These are phyloP conservation scores for Ustilago cynodontis DNA, from an alignment of 1,284 basidiomycete genomes.

Conservation along the genomic window DNA sequence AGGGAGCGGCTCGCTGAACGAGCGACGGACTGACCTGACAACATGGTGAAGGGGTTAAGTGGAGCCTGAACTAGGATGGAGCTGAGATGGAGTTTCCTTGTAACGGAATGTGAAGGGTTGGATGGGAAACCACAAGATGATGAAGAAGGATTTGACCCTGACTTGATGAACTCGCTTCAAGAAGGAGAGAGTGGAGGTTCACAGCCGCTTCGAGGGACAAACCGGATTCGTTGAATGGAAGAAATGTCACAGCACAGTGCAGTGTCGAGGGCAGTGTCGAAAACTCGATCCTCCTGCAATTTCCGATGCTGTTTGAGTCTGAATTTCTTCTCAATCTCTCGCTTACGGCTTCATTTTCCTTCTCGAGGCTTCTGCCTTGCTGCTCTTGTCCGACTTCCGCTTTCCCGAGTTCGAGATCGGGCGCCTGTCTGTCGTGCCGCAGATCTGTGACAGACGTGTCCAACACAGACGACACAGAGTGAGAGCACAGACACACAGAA, in stretches of 20 bases:
- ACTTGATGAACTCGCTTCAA: neutral
- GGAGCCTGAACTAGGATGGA: neutral
- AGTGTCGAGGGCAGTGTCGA: neutral
- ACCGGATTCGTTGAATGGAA: neutral
- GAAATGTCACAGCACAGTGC: slow-evolving; percentile 13
- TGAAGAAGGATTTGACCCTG: neutral
- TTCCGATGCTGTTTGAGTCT: slow-evolving; percentile 9
- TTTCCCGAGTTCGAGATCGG: slow-evolving; percentile 12
- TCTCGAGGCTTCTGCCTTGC: slow-evolving; percentile 14
- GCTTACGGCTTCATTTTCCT: slow-evolving; percentile 10
- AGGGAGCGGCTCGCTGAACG: slow-evolving; percentile 32
- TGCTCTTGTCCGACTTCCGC: slow-evolving; percentile 16
- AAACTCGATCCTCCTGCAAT: slow-evolving; percentile 11
- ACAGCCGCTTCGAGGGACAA: slow-evolving; percentile 7
- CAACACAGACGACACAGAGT: neutral
- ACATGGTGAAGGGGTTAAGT: slow-evolving; percentile 14
- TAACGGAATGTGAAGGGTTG: neutral
- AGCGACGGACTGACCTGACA: slow-evolving; percentile 17
- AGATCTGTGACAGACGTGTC: neutral
- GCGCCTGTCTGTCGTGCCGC: too few relatives aligned
- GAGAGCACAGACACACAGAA: slow-evolving; percentile 1
- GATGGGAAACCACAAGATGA: slow-evolving; percentile 3
- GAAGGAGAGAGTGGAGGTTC: slow-evolving; percentile 21
- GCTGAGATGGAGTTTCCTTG: neutral
- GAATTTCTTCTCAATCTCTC: slow-evolving; percentile 14